Evolutionary conservation across 495 filamentous ascomycete species (phyloP).

Genomic region (Lophiotrema nucula): DNA sequence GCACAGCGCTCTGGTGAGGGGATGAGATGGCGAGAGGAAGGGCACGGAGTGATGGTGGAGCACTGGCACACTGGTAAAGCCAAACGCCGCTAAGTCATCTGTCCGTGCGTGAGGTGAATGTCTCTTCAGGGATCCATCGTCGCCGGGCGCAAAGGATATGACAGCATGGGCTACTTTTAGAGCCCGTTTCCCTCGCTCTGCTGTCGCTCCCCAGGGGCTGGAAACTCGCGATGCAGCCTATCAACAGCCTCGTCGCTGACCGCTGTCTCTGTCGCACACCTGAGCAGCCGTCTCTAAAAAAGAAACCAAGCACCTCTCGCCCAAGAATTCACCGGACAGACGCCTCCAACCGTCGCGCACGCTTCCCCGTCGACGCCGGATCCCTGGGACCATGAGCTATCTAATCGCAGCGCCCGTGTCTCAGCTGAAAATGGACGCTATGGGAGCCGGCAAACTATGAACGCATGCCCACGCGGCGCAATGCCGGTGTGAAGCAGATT

Average conservation of each 20-base stretch:
- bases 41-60: constrained; percentile 15
- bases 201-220: constrained; percentile 19
- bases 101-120: constrained; percentile 28
- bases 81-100: constrained; percentile 6
- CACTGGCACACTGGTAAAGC: not conserved
- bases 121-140: constrained; percentile 22
- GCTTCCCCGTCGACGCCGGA: not conserved
- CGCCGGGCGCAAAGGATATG: constrained; percentile 7
- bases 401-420: no score
- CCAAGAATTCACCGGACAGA: not conserved
- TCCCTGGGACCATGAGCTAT: no score
- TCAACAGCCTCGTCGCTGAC: constrained; percentile 5
- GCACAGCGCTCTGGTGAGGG: no score
- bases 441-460: no score
- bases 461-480: no score
- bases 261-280: not conserved
- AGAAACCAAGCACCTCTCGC: not conserved
- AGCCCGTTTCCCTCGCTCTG: constrained; percentile 1
- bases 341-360: not conserved
- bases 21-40: constrained; percentile 4
- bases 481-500: no score
- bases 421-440: no score
- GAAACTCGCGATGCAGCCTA: constrained; percentile 1
- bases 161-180: constrained; percentile 31
- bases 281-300: not conserved